Percentiles rank a stretch among this genome's conserved stretches.
Evolutionary conservation across 139 green algal species (phyloP).

Genomic region (Tetraselmis striata): DNA sequence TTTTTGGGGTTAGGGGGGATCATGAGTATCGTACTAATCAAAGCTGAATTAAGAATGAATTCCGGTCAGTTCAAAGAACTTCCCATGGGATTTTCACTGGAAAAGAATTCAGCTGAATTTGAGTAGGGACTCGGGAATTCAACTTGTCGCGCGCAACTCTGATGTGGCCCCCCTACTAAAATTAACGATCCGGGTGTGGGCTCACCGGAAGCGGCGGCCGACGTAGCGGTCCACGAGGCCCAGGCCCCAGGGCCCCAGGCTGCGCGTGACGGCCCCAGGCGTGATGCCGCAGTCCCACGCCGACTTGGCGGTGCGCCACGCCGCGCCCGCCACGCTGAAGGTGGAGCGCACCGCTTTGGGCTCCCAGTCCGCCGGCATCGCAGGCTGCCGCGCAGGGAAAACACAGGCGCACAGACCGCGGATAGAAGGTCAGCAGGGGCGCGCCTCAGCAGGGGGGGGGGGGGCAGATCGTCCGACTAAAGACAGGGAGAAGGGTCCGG

Average conservation of each 20-base stretch:
- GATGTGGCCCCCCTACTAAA: too few relatives aligned
- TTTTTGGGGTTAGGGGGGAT: too few relatives aligned
- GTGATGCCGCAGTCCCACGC: constrained; percentile 66
- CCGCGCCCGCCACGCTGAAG: constrained; percentile 5
- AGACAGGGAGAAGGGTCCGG: too few relatives aligned
- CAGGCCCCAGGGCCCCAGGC: constrained; percentile 60
- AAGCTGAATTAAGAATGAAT: too few relatives aligned
- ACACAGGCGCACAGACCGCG: not conserved
- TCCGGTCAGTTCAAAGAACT: too few relatives aligned
- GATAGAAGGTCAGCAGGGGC: not conserved
- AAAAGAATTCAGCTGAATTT: too few relatives aligned
- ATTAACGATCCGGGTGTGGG: too few relatives aligned
- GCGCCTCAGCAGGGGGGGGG: not conserved
- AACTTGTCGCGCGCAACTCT: too few relatives aligned
- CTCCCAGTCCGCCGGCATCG: constrained; percentile 8
- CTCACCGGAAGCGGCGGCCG: constrained; percentile 14
- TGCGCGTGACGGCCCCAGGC: constrained; percentile 59
- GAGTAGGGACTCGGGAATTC: too few relatives aligned
- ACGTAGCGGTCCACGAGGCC: constrained; percentile 36
- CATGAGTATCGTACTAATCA: too few relatives aligned
- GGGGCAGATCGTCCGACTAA: too few relatives aligned
- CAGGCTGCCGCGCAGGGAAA: not conserved
- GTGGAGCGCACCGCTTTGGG: constrained; percentile 10
- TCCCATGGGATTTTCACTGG: too few relatives aligned
- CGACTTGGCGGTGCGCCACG: constrained; percentile 1